phyloP scores from a whole-genome alignment of 306 rosid genomes.

The Hippophae rhamnoides region DNA sequence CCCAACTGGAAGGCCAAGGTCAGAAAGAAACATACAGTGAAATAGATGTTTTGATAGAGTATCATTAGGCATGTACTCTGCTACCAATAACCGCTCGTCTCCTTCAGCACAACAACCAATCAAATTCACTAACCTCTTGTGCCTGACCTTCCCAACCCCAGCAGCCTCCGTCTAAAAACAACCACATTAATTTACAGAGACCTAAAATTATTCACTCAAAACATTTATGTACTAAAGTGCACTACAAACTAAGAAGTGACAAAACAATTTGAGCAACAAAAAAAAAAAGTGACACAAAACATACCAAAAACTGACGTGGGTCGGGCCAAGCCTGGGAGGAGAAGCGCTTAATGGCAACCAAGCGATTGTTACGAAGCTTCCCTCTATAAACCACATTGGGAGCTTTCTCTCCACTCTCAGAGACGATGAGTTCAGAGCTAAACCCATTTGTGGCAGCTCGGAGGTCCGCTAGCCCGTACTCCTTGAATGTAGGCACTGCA shows the following conservation, averaged over 20 bases:
- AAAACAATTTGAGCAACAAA: neutral
- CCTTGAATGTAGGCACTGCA: constrained; percentile 24
- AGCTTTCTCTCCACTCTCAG: constrained; percentile 39
- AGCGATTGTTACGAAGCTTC: constrained; percentile 28
- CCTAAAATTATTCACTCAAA: too few relatives aligned
- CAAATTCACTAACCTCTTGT: constrained; percentile 25
- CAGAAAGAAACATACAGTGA: constrained; percentile 19
- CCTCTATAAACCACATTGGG: constrained; percentile 38
- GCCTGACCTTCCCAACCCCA: constrained; percentile 25
- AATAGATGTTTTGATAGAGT: constrained; percentile 28
- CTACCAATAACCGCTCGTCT: constrained; percentile 31
- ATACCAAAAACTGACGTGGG: constrained; percentile 33
- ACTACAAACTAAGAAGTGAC: too few relatives aligned
- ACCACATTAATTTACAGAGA: neutral
- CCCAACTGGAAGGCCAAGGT: neutral
- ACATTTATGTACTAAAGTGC: too few relatives aligned
- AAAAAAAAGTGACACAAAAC: neutral
- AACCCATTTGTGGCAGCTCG: constrained; percentile 34
- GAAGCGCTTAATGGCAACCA: constrained; percentile 35
- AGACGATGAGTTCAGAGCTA: constrained; percentile 24
- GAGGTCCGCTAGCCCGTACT: constrained; percentile 24
- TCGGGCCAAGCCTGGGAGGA: constrained; percentile 37
- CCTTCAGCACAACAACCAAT: constrained; percentile 33
- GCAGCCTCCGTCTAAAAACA: constrained; percentile 23
- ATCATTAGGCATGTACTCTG: constrained; percentile 32